These are phyloP conservation scores for Elaeagnus macrophylla DNA, from an alignment of 306 rosid genomes.

Conservation along the genomic window DNA sequence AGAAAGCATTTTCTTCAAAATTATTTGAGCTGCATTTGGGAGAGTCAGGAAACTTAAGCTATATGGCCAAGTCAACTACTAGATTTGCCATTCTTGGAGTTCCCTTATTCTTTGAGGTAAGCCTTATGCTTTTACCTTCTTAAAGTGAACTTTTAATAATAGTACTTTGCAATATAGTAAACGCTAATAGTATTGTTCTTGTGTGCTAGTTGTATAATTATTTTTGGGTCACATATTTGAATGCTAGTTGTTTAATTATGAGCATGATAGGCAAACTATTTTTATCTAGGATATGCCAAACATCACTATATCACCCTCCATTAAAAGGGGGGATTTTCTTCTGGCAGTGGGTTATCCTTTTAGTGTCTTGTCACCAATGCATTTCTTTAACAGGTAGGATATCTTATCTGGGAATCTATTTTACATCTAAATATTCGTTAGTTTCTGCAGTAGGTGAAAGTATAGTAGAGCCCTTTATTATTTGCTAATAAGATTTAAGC, in stretches of 20 bases:
- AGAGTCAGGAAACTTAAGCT: conserved; percentile 32
- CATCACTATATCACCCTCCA: conserved; percentile 39
- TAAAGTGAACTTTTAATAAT: no score
- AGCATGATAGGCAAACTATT: conserved; percentile 22
- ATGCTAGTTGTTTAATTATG: conserved; percentile 7
- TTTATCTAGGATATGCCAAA: conserved; percentile 44
- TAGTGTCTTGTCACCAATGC: conserved; percentile 81
- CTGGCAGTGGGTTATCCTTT: conserved; percentile 18
- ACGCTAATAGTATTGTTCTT: no score
- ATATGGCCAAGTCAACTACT: conserved; percentile 46
- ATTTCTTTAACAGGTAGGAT: conserved; percentile 79
- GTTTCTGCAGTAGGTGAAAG: not conserved
- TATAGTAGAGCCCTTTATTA: not conserved
- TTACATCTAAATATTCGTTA: not conserved
- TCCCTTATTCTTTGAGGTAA: conserved; percentile 55
- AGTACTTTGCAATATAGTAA: no score
- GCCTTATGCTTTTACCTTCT: conserved; percentile 12
- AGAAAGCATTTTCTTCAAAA: no score
- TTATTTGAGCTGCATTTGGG: conserved; percentile 31
- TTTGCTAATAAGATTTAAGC: not conserved
- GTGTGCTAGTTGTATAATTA: no score
- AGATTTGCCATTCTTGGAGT: conserved; percentile 79
- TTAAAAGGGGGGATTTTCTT: conserved; percentile 69
- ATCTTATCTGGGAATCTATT: not conserved
- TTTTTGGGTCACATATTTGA: not conserved